Base-by-base conservation (phyloP, 2,329 filamentous ascomycete genomes). In the Torrubiella hemipterigena region DNA sequence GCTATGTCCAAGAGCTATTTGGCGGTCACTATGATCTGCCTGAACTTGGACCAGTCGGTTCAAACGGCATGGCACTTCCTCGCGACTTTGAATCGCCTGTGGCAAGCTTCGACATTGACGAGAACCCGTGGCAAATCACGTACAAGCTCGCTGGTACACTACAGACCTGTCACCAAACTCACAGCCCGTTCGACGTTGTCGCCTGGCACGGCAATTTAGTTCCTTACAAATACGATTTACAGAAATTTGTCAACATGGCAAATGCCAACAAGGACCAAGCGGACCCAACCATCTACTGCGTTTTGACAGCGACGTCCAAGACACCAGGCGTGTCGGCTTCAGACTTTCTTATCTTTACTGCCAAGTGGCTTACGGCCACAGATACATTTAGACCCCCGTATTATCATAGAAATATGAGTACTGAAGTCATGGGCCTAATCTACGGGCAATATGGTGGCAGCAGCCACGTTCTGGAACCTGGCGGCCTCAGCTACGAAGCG, bases 201-300 rank as follows among this genome's bases (percentile, higher is more conserved):
- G 77, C 74, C 3, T 81, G 77, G 77, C 76, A 81, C 42, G 77
- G 77, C n/a, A 74, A 70, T 31, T 78, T 79, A 42, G 72, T 73
- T 32, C 67, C 67, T 0, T 70, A 63, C 51, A 71, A 71, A 47
- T 73, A 73, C 44, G 67, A 67, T 30, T 46, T 72, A 4, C 67
- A 63, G 7, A 68, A 67, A 35, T 55, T 77, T 59, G 47, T 78
- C 63, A 65, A 67, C 53, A 52, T 71, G 50, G 74, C 69, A 30
- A 64, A 60, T 38, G 65, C 73, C 30, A 67, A 62, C 7, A 67
- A 65, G 42, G 76, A 81, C 45, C 77, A 81, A 39, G 72, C 72
- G 4, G 77, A 81, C 40, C 77, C 77, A 1, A 71, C 65, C 8
- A 71, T 81, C 42, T 80, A 70, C 52, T 74, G 69, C 3, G 76